Conservation (phyloP, 177 flowering plant genomes). For the Vitis hybrid region DNA sequence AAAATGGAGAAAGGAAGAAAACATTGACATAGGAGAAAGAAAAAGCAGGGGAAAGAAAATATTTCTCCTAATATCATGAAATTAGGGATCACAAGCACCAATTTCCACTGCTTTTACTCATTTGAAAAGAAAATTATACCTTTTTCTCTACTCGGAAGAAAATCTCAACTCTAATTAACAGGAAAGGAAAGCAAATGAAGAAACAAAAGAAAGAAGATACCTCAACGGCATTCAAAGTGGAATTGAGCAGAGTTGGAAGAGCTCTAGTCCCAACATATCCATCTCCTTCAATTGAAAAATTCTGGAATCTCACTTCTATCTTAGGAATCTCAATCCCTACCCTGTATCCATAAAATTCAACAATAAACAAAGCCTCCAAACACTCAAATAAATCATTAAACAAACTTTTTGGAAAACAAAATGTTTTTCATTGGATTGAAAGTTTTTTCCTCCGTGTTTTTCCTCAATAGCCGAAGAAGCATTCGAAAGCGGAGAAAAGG, state of each 20-base stretch:
- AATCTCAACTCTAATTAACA: background rate
- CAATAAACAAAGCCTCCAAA: too few species aligned
- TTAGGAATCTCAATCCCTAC: slow-evolving; percentile 34
- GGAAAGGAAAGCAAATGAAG: too few species aligned
- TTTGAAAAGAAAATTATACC: background rate
- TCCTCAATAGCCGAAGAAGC: too few species aligned
- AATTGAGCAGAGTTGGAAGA: slow-evolving; percentile 36
- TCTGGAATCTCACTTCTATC: slow-evolving; percentile 32
- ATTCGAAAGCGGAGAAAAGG: background rate
- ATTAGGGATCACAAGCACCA: too few species aligned
- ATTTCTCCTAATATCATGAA: too few species aligned
- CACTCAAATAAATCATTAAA: too few species aligned
- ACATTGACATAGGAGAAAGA: too few species aligned
- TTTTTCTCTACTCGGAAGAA: background rate
- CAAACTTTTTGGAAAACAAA: too few species aligned
- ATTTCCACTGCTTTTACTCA: background rate
- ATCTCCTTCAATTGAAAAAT: slow-evolving; percentile 34
- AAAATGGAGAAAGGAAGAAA: background rate
- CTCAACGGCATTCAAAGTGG: slow-evolving; percentile 31
- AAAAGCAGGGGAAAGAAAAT: too few species aligned
- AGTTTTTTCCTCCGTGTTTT: too few species aligned
- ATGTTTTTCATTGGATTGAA: too few species aligned
- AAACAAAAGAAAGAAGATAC: slow-evolving; percentile 9
- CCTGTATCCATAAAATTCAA: slow-evolving; percentile 8
- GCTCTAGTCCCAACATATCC: slow-evolving; percentile 33